phyloP scores from a whole-genome alignment of 2,329 filamentous ascomycete genomes.

The Lecanosticta acicola region DNA sequence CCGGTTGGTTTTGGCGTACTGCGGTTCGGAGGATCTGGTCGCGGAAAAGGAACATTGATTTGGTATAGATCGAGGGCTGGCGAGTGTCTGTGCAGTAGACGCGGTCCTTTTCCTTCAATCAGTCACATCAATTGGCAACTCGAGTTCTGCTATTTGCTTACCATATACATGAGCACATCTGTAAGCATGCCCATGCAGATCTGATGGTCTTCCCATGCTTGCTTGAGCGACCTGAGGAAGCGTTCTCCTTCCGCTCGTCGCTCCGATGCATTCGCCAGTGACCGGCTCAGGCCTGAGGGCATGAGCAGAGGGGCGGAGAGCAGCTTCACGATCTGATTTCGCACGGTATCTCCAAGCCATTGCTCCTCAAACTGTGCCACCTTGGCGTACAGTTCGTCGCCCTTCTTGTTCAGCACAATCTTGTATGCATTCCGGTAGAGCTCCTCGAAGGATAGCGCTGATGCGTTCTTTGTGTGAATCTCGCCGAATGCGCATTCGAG shows the following conservation, averaged over 20 bases:
- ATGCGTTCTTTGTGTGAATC: conserved; percentile 90
- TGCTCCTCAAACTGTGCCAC: conserved; percentile 75
- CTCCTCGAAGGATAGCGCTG: conserved; percentile 85
- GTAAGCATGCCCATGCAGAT: conserved; percentile 94
- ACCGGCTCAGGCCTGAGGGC: conserved; percentile 31
- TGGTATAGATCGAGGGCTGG: conserved; percentile 72
- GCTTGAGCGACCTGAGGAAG: conserved; percentile 70
- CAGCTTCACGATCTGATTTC: conserved; percentile 62
- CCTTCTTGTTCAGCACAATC: conserved; percentile 83
- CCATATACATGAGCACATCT: conserved; percentile 89
- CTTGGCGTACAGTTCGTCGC: conserved; percentile 70
- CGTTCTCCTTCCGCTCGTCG: conserved; percentile 73
- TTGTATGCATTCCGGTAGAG: conserved; percentile 92
- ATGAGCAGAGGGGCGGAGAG: conserved; percentile 64
- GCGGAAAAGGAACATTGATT: conserved; percentile 81
- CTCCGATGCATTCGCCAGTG: conserved; percentile 64
- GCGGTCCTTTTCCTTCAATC: conserved; percentile 55
- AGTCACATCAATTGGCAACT: conserved; percentile 19
- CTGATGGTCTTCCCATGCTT: conserved; percentile 83
- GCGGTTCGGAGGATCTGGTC: conserved; percentile 70
- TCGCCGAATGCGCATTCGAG: conserved; percentile 72
- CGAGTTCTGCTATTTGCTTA: conserved; percentile 33
- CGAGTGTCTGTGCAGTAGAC: conserved; percentile 70
- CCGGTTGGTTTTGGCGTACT: conserved; percentile 42
- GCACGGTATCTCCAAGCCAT: conserved; percentile 73